phyloP scores from a whole-genome alignment of 352 stramenopile genomes.

The Pythium brachiatum region DNA sequence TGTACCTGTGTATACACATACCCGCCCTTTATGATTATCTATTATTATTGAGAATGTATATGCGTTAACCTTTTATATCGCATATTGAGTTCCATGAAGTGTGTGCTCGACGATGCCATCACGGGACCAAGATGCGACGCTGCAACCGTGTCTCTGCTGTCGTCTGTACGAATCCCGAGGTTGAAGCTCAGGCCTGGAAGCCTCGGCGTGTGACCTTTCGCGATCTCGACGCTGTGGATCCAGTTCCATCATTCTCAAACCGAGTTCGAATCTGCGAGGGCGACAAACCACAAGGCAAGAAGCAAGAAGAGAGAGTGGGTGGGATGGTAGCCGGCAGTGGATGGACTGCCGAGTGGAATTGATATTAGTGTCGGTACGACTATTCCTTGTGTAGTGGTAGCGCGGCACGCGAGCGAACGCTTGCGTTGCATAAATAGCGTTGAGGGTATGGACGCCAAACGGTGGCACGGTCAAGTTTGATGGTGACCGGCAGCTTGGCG shows the following conservation, averaged over 20 bases:
- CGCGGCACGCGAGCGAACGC: background rate
- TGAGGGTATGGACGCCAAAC: background rate
- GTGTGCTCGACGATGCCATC: background rate
- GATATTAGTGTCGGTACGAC: slow-evolving; percentile 3
- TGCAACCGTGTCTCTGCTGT: background rate
- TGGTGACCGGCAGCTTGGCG: background rate
- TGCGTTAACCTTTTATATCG: background rate
- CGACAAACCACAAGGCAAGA: background rate
- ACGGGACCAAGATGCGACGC: slow-evolving; percentile 1
- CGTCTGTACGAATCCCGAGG: background rate
- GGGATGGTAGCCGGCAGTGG: background rate
- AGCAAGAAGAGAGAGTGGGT: background rate
- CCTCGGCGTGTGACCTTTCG: background rate
- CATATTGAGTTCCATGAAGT: slow-evolving; percentile 8
- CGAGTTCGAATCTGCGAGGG: background rate
- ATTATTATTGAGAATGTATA: background rate
- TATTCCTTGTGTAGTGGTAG: slow-evolving; percentile 2
- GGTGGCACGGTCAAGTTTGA: background rate
- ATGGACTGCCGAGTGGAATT: background rate
- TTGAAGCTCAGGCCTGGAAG: background rate
- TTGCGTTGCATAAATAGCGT: slow-evolving; percentile 1
- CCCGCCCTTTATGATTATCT: background rate
- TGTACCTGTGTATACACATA: background rate
- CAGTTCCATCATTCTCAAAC: background rate
- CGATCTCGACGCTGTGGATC: background rate